Evolutionary conservation across 2,329 filamentous ascomycete genomes (phyloP).

Genomic region (Epichloe scottii): DNA sequence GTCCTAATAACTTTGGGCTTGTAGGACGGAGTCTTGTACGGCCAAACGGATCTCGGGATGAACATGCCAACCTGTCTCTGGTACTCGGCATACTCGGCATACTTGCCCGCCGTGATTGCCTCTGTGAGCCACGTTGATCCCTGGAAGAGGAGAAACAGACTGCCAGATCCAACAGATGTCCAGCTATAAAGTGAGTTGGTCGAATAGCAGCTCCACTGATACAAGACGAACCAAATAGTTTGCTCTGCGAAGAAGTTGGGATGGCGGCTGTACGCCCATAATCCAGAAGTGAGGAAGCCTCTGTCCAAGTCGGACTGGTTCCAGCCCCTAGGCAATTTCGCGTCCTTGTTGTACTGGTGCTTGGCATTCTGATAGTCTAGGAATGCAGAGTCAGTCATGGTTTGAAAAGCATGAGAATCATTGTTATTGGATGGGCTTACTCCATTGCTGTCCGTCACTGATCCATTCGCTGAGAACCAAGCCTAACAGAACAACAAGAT

Average conservation of each 20-base stretch:
- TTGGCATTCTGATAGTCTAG: conserved; percentile 73
- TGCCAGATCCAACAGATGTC: conserved; percentile 56
- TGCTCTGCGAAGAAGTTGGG: conserved; percentile 95
- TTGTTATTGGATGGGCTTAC: conserved; percentile 24
- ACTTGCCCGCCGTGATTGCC: conserved; percentile 65
- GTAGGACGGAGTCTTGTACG: conserved; percentile 28
- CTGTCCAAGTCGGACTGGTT: conserved; percentile 69
- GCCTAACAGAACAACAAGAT: conserved; percentile 31
- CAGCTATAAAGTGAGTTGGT: conserved; percentile 65
- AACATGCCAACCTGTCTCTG: conserved; percentile 75
- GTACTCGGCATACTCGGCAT: conserved; percentile 77
- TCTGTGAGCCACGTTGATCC: conserved; percentile 84
- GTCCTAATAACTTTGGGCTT: conserved; percentile 36
- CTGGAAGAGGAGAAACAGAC: conserved; percentile 73
- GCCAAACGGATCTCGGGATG: conserved; percentile 45
- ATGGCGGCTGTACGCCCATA: conserved; percentile 83
- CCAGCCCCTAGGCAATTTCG: conserved; percentile 53
- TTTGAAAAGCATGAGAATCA: not conserved
- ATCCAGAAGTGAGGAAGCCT: conserved; percentile 71
- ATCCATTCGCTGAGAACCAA: conserved; percentile 59
- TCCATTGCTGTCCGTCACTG: conserved; percentile 89
- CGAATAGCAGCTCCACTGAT: conserved; percentile 74
- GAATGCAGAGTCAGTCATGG: not conserved
- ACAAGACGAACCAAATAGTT: conserved; percentile 74
- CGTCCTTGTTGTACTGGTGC: conserved; percentile 57